Conservation (phyloP, 208 protist species). For the Vickermania spadyakhi region DNA sequence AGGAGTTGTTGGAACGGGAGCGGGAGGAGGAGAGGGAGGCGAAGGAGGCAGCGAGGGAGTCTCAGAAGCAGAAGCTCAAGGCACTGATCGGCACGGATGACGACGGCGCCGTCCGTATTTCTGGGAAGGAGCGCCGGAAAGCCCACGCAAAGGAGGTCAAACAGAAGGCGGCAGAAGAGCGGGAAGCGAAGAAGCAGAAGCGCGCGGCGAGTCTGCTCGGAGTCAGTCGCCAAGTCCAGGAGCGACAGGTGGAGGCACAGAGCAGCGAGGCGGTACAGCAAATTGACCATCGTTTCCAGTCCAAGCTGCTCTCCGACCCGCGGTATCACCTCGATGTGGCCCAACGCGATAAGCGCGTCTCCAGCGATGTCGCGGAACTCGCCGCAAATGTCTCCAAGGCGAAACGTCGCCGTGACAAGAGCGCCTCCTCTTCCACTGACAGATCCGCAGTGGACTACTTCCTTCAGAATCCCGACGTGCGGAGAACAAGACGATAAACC, state of each 20-base stretch:
- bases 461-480: no score
- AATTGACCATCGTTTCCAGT: conserved; percentile 78
- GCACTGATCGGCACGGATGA: conserved; percentile 51
- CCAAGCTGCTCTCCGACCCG: conserved; percentile 71
- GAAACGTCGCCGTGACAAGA: neutral
- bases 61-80: conserved; percentile 38
- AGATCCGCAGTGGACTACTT: no score
- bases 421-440: no score
- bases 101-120: conserved; percentile 24
- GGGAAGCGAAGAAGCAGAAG: conserved; percentile 54
- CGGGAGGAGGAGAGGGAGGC: conserved; percentile 42
- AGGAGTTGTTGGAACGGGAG: conserved; percentile 56
- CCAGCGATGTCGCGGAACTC: conserved; percentile 51
- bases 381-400: conserved; percentile 54
- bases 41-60: conserved; percentile 24
- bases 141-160: conserved; percentile 59
- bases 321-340: conserved; percentile 80
- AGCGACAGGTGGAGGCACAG: conserved; percentile 25
- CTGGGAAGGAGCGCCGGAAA: conserved; percentile 69
- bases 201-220: conserved; percentile 53
- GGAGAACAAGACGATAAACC: no score
- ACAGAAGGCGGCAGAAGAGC: conserved; percentile 52
- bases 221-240: conserved; percentile 26
- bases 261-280: conserved; percentile 15
- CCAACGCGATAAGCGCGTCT: conserved; percentile 51